phyloP scores from a whole-genome alignment of 495 filamentous ascomycete species.

The Astrothelium subdiscretum region DNA sequence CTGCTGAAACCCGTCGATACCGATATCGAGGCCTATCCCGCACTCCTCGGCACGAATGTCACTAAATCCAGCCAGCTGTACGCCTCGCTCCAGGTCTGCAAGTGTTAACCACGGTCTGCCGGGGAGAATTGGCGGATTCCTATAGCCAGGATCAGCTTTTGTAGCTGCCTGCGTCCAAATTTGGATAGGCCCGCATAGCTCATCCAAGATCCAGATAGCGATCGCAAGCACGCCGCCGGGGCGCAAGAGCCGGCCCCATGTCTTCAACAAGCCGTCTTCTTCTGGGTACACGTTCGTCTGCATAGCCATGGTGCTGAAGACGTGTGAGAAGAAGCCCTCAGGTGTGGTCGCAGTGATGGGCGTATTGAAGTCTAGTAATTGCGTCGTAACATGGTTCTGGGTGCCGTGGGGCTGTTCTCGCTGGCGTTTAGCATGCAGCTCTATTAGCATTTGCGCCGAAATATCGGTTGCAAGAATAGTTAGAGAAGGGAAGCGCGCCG shows the following conservation, averaged over 20 bases:
- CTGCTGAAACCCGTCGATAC: not conserved
- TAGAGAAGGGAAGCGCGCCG: not conserved
- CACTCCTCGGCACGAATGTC: not conserved
- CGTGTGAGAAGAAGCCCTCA: not conserved
- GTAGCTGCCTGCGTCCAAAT: not conserved
- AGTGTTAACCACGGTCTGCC: not conserved
- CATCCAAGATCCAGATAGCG: not conserved
- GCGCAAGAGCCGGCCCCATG: not conserved
- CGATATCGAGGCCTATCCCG: not conserved
- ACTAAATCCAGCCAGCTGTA: not conserved
- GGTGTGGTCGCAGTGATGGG: not conserved
- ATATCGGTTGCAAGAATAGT: not conserved
- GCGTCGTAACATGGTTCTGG: not conserved
- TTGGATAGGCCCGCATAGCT: not conserved
- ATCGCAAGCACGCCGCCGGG: not conserved
- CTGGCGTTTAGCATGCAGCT: not conserved
- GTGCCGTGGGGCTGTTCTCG: not conserved
- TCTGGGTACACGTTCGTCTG: not conserved
- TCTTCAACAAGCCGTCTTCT: not conserved
- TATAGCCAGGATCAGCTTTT: not conserved
- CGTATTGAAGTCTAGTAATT: not conserved
- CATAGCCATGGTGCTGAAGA: not conserved
- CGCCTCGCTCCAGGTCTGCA: not conserved
- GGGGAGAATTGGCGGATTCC: not conserved
- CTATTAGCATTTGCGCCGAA: not conserved